Evolutionary conservation across 2,329 filamentous ascomycete species (phyloP).

Genomic region (Xylariomycetidae sp.): DNA sequence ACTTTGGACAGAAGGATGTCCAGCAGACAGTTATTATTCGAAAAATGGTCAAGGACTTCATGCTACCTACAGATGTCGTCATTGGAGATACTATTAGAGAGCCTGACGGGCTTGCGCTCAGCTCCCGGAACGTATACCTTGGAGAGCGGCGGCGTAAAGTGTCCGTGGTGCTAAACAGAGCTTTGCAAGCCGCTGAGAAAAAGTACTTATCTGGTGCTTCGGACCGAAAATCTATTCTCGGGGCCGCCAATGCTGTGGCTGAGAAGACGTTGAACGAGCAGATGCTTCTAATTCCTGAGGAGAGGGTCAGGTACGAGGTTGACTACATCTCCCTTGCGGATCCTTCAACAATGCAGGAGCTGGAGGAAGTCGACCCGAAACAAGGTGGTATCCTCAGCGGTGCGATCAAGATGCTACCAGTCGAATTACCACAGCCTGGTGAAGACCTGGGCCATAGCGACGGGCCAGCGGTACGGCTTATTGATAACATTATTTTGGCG

Average conservation of each 20-base stretch:
- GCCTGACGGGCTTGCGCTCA: constrained; percentile 78
- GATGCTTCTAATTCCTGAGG: constrained; percentile 48
- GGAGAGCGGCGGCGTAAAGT: constrained; percentile 67
- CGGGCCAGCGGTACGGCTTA: constrained; percentile 75
- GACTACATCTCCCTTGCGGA: constrained; percentile 93
- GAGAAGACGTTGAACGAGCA: constrained; percentile 56
- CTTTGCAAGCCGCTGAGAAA: constrained; percentile 66
- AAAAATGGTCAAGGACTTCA: constrained; percentile 82
- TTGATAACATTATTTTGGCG: constrained; percentile 83
- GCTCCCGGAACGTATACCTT: constrained; percentile 90
- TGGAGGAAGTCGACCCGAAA: constrained; percentile 63
- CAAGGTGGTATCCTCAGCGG: constrained; percentile 83
- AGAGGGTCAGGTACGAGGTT: constrained; percentile 71
- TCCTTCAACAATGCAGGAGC: constrained; percentile 74
- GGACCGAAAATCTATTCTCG: constrained; percentile 63
- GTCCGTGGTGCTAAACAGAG: constrained; percentile 66
- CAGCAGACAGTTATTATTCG: constrained; percentile 92
- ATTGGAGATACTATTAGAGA: constrained; percentile 75
- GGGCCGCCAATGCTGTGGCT: constrained; percentile 60
- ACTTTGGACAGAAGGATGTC: constrained; percentile 97
- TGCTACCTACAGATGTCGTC: constrained; percentile 69
- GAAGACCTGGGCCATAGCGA: constrained; percentile 73
- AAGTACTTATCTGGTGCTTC: constrained; percentile 53
- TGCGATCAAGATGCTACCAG: constrained; percentile 81
- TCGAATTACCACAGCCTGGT: constrained; percentile 63